Base-by-base conservation (phyloP, 1,139 yeast genomes). In the Kodamaea arcana region DNA sequence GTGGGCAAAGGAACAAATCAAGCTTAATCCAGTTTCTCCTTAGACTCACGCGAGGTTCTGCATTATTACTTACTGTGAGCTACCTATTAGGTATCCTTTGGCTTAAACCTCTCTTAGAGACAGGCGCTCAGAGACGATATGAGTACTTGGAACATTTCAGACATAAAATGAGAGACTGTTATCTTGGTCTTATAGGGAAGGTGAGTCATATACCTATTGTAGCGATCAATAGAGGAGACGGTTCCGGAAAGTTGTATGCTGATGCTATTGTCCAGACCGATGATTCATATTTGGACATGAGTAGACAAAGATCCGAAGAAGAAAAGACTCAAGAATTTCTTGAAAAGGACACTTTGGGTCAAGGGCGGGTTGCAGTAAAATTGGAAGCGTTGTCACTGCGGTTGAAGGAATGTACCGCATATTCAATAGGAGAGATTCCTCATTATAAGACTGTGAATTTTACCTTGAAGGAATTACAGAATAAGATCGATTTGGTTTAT, bases 201-300 rank as follows among this genome's bases (percentile, higher is more conserved):
- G 71, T 69, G 3, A 59, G 59, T 32, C 47, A 62, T 37, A 65
- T 69, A 8, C 75, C 75, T 3, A 64, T 68, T 9, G 69, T 69
- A 11, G 64, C 65, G 6, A 52, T 65, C 30, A 54, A 54, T 30
- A 50, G 51, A 33, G 26, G 26, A 8, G 26, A 24, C 12, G 22
- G 22, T 7, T 62, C 63, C 20, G 72, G 66, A 11, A 56, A 56
- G 30, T 42, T 58, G 16, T 62, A 65, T 35, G 62, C 69, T 3
- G 75, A 69, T 42, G 63, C 72, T 2, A 56, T 60, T 36, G 46
- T 56, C 16, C 75, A 69, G 45, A 69, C 75, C 1, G 54, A 49
- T 7, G 56, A 52, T 27, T 52, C 65, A n/a, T 47, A 41, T 12
- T 24, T 24, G 12, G 26, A 24, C 11, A 11, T 12, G 7, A 24